Evolutionary conservation across 2,329 filamentous ascomycete genomes (phyloP), one percentile per base, ranked within the genome.

Genomic region (Penicillium hesseltinei): DNA sequence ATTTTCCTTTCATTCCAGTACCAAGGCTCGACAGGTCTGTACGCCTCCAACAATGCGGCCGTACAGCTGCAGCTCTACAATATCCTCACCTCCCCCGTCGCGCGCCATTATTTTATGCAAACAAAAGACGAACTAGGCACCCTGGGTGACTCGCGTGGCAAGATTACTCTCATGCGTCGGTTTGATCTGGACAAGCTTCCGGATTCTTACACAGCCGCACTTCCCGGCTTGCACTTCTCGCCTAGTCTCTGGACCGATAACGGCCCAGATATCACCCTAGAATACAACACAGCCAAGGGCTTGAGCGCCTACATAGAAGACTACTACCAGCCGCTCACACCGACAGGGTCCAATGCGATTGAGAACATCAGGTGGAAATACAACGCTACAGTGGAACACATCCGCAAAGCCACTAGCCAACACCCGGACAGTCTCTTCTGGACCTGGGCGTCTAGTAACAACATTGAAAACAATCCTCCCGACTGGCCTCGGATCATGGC

Each of bases 1-100:
- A 46, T 83, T 3, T 70, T 82, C 55, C 62, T 82, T 3, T 81
- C 77, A 9, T 71, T 82, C 40, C 77, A 81, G 65, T 78, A 81
- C 59, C 80, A 82, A 65, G 68, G 71, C 5, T 70, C 69, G 1
- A 62, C 62, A 4, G 60, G 54, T 0, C 54, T 49, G 6, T 58
- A 65, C 31, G 54, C 62, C 4, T 58, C 62, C 6, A 73, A 78
- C 58, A 66, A 77, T 44, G 71, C 68, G 0, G 57, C 58, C 17
- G 71, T 76, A 4, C 79, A 81, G 65, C 19, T 66, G 1, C 53
- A 65, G 33, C 65, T 82, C 4, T 77, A 73, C 54, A 61, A 73
- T 6, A 59, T 66, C 1, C 66, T 83, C 4, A 79, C 74, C 2
- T 73, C 72, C 0, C 63, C 66, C 0, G 74, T 69, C 1, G 78